These are phyloP conservation scores for Phoma sp. DNA, from an alignment of 2,329 filamentous ascomycete genomes.

Conservation along the genomic window DNA sequence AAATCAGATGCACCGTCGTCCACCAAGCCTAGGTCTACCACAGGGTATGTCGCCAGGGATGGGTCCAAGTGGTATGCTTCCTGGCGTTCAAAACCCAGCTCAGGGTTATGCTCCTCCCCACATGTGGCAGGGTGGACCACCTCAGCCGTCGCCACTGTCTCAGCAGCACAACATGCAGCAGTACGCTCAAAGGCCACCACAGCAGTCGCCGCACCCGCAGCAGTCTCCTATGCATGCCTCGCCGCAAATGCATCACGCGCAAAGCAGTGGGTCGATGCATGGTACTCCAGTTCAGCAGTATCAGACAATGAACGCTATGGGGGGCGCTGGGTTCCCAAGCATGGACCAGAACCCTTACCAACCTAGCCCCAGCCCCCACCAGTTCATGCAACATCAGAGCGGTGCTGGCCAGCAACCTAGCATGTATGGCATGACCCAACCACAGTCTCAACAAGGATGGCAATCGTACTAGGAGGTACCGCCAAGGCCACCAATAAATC, in stretches of 20 bases:
- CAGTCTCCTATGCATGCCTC: constrained; percentile 59
- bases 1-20: constrained; percentile 71
- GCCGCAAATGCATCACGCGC: constrained; percentile 56
- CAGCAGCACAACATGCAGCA: constrained; percentile 56
- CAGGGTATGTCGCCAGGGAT: constrained; percentile 46
- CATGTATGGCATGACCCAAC: constrained; percentile 60
- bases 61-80: constrained; percentile 47
- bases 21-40: constrained; percentile 62
- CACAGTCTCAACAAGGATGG: constrained; percentile 54
- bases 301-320: constrained; percentile 56
- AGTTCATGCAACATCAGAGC: constrained; percentile 55
- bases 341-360: constrained; percentile 61
- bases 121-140: constrained; percentile 58
- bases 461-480: constrained; percentile 39
- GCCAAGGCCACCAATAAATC: not conserved
- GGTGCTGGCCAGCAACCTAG: constrained; percentile 56
- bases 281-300: constrained; percentile 55
- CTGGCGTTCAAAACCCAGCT: constrained; percentile 52
- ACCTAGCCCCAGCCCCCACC: constrained; percentile 56
- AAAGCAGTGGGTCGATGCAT: constrained; percentile 54
- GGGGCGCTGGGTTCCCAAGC: constrained; percentile 50
- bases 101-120: constrained; percentile 56
- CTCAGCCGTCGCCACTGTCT: constrained; percentile 57
- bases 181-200: constrained; percentile 53
- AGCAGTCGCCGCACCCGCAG: constrained; percentile 55